Evolutionary conservation across 2,329 filamentous ascomycete genomes (phyloP), one percentile per base, ranked within the genome.

Genomic region (Cryphonectria naterciae): DNA sequence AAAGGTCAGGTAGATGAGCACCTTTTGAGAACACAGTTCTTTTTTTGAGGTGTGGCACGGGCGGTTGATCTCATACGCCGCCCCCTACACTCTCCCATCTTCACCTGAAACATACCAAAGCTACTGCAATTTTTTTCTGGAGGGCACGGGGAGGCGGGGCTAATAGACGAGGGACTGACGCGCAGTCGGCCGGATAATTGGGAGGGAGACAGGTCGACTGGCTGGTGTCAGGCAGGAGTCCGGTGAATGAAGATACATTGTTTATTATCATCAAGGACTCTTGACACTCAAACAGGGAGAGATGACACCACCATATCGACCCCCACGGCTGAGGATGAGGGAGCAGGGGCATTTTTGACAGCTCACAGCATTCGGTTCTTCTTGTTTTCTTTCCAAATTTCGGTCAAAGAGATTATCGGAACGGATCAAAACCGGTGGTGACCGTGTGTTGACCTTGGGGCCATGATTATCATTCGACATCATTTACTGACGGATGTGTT

Each of bases 301-400:
- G 65, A 35, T 52, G 56, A 28, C 17, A 22, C n/a, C 37, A 28
- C 35, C 39, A 32, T 25, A 43, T 64, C 37, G 49, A 13, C n/a
- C 61, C 61, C 28, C 43, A 37, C 62, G 62, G 62, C 41, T 52
- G 41, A 37, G 52, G 41, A 65, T 35, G 62, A 65, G 25, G n/a
- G 46, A 37, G 46, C 6, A n/a, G 39, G 39, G 49, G n/a, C 65
- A 41, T 28, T 41, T 41, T 19, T 17, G 25, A 28, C 65, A 25
- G 35, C 7, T 54, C 49, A 52, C 49, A 19, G n/a, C 35, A 67
- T 41, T 7, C 32, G 22, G 49, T 25, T 25, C n/a, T 13, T 39
- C 37, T 39, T 49, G 7, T 49, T 2, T 49, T 49, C 41, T 66
- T 17, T 43, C 8, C 37, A 25, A 25, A 10, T 35, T 67, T 67